Conservation (phyloP, 768 basidiomycete genomes). For the Lanmaoa pseudosensibilis region DNA sequence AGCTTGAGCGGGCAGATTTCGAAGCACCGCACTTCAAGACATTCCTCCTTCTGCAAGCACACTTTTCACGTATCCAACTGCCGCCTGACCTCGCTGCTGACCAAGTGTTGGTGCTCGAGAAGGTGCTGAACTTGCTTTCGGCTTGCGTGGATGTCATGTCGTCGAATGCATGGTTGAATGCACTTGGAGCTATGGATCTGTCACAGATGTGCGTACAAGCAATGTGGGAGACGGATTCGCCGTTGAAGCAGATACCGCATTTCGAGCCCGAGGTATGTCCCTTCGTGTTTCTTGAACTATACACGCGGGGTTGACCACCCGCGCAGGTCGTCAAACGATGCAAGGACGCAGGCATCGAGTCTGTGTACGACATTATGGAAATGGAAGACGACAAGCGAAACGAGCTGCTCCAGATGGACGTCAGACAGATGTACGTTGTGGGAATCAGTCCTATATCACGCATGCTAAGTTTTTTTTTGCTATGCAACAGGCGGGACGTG, state of each 20-base stretch:
- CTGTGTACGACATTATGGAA: constrained; percentile 98
- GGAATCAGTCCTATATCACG: not conserved
- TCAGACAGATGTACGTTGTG: constrained; percentile 74
- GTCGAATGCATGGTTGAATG: constrained; percentile 92
- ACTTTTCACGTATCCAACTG: constrained; percentile 90
- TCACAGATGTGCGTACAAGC: constrained; percentile 99
- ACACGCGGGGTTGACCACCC: not conserved
- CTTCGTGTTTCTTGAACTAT: not conserved
- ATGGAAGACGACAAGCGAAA: constrained; percentile 92
- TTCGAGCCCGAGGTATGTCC: constrained; percentile 78
- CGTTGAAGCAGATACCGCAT: constrained; percentile 93
- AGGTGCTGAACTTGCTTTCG: constrained; percentile 86
- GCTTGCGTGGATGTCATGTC: constrained; percentile 99
- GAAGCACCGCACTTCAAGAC: constrained; percentile 98
- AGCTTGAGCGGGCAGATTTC: constrained; percentile 80
- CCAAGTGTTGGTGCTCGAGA: constrained; percentile 83
- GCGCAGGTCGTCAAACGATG: constrained; percentile 78
- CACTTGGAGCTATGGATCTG: constrained; percentile 94
- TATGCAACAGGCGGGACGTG: constrained; percentile 73
- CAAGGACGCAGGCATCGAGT: constrained; percentile 76
- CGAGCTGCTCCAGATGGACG: constrained; percentile 79
- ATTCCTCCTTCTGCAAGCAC: constrained; percentile 93
- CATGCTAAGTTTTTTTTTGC: not conserved
- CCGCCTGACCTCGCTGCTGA: constrained; percentile 94
- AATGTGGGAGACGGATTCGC: constrained; percentile 96